Base-by-base conservation (phyloP, 371 early-diverging fungal species). In the Mortierella sp. region DNA sequence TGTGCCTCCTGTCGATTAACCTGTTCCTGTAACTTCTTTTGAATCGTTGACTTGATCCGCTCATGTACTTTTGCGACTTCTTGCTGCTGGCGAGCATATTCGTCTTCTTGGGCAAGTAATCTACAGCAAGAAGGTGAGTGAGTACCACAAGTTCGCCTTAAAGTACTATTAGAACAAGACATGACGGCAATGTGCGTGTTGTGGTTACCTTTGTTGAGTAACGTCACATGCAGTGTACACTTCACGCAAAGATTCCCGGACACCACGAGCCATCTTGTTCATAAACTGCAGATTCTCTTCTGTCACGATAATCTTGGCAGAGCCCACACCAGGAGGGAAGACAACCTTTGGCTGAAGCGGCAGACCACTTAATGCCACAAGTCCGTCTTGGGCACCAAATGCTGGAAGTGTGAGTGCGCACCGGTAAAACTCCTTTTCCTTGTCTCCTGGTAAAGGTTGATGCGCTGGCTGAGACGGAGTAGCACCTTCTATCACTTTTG, bases 211-310 rank as follows among this genome's bases (percentile, higher is more conserved):
- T 34, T 67, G 69, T n/a, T 74, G 68, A 39, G 76, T 49, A 41
- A 74, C 25, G 55, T 74, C 76, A 16, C 68, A 67, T 27, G 76
- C 60, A 3, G 60, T 63, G 29, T 63, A 74, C 2, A 74, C 61
- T 19, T 68, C 76, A 1, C 76, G 76, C 37, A 74, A 40, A 0
- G 76, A 67, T 37, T 74, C 68, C 2, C 76, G 76, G 22, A 63
- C 55, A n/a, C 61, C 57, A n/a, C 57, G 68, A 16, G 68, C 68
- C 69, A 67, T 63, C 50, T 51, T 52, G 37, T 60, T 64, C 61
- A 74, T n/a, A 47, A 74, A 74, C 50, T 40, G 28, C 44, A 74
- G 57, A 37, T 68, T 74, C 25, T 67, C 76, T 41, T 74, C 76
- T 10, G 68, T 68, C 39, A 67, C 64, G 41, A 54, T 45, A 45